Percentiles rank a stretch among this genome's conserved stretches.
Conservation (phyloP, 2,329 filamentous ascomycete species). For the Cytospora piceicola region DNA sequence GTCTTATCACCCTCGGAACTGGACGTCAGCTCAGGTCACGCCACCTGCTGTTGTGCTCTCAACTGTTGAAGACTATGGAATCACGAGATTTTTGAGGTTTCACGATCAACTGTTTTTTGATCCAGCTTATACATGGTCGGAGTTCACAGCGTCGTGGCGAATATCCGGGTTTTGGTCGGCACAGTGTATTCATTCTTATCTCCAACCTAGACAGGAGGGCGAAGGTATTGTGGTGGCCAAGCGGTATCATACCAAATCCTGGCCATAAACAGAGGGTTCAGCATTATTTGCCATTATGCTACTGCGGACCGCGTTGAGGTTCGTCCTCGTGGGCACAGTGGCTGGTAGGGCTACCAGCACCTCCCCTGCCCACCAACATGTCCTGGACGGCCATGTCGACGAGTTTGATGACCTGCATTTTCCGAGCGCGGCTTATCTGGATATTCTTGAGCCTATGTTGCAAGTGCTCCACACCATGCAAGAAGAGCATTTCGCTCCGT, state of each 20-base stretch:
- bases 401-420: not conserved
- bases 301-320: not conserved
- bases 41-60: conserved; percentile 8
- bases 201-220: not conserved
- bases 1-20: not conserved
- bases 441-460: conserved; percentile 54
- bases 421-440: conserved; percentile 17
- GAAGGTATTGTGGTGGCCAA: not conserved
- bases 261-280: not conserved
- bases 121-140: conserved; percentile 6
- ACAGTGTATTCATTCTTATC: not conserved
- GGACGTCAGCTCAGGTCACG: conserved; percentile 12
- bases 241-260: not conserved
- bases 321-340: conserved; percentile 13
- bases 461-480: conserved; percentile 71
- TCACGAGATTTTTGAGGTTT: not conserved
- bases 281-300: conserved; percentile 3
- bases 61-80: conserved; percentile 9
- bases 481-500: conserved; percentile 73
- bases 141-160: not conserved
- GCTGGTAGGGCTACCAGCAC: conserved; percentile 1
- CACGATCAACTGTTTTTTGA: not conserved
- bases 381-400: conserved; percentile 4
- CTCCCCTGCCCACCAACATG: conserved; percentile 4
- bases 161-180: not conserved